A percentile compares a stretch with the other conserved stretches of the same genome.
Conservation (phyloP, 805 yeast species). For the Suhomyces sp. region DNA sequence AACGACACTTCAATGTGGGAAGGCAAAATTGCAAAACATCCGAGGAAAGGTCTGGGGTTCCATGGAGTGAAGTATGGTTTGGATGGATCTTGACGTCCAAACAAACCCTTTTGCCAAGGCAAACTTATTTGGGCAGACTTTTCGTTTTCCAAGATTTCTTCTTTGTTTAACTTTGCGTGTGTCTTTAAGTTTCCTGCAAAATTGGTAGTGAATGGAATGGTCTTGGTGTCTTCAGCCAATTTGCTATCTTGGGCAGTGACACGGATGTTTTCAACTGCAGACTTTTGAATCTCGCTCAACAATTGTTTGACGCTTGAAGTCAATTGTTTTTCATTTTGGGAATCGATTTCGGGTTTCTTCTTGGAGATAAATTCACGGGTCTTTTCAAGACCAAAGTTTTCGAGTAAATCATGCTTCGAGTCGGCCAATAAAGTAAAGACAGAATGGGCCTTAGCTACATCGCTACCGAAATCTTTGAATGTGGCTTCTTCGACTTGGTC, state of each 20-base stretch:
- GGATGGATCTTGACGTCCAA: constrained; percentile 73
- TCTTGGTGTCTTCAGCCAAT: constrained; percentile 26
- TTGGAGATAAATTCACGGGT: constrained; percentile 28
- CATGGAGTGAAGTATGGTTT: constrained; percentile 95
- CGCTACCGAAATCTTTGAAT: constrained; percentile 15
- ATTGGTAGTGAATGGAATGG: constrained; percentile 28
- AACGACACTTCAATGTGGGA: constrained; percentile 89
- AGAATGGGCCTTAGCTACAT: constrained; percentile 35
- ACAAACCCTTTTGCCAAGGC: constrained; percentile 80
- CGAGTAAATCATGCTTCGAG: constrained; percentile 27
- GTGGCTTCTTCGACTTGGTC: constrained; percentile 11
- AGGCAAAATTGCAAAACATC: constrained; percentile 90
- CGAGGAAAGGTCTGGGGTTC: constrained; percentile 90
- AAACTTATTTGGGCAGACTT: constrained; percentile 49
- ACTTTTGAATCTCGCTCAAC: constrained; percentile 35
- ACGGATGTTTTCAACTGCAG: constrained; percentile 34
- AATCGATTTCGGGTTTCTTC: constrained; percentile 34
- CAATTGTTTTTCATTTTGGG: constrained; percentile 30
- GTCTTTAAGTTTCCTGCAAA: constrained; percentile 28
- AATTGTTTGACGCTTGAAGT: constrained; percentile 35
- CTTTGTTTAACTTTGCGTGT: constrained; percentile 41
- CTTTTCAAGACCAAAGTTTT: constrained; percentile 16
- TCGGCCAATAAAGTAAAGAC: constrained; percentile 28
- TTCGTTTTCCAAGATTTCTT: constrained; percentile 52
- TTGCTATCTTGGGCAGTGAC: constrained; percentile 24